Evolutionary conservation across 768 basidiomycete species (phyloP).

Genomic region (Kwoniella heveanensis): DNA sequence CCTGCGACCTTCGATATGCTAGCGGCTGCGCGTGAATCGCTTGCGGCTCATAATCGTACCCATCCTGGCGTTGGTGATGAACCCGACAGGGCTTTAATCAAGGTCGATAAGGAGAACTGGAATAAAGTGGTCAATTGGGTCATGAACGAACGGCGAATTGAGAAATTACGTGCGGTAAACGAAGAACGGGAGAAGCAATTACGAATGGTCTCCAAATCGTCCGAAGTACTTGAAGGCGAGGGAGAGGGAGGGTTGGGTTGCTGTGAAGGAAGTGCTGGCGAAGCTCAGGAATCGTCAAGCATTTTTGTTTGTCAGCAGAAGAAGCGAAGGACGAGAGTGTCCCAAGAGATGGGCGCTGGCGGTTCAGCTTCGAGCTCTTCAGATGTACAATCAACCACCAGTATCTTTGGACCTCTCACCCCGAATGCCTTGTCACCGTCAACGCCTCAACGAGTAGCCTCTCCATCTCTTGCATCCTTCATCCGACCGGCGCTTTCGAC

Average conservation of each 20-base stretch:
- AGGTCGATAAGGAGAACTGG: conserved; percentile 46
- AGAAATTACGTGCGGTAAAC: conserved; percentile 38
- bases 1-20: conserved; percentile 38
- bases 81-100: conserved; percentile 22
- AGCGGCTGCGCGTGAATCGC: conserved; percentile 34
- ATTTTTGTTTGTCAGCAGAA: conserved; percentile 22
- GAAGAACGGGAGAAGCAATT: conserved; percentile 45
- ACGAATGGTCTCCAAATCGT: conserved; percentile 22
- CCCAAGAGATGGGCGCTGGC: not conserved
- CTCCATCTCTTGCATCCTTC: conserved; percentile 31
- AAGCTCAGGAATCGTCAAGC: conserved; percentile 5
- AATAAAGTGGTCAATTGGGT: conserved; percentile 51
- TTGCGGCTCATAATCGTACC: conserved; percentile 37
- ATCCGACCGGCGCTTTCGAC: conserved; percentile 45
- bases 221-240: conserved; percentile 2
- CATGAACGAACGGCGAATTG: conserved; percentile 46
- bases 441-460: conserved; percentile 21
- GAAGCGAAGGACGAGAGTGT: conserved; percentile 19
- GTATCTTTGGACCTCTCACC: conserved; percentile 25
- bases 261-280: not conserved
- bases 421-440: conserved; percentile 2
- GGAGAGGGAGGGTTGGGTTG: conserved; percentile 5
- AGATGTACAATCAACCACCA: conserved; percentile 2
- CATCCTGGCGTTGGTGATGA: conserved; percentile 45
- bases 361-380: conserved; percentile 7